Conservation (phyloP, 2,329 filamentous ascomycete species). For the Aschersonia sp. region DNA sequence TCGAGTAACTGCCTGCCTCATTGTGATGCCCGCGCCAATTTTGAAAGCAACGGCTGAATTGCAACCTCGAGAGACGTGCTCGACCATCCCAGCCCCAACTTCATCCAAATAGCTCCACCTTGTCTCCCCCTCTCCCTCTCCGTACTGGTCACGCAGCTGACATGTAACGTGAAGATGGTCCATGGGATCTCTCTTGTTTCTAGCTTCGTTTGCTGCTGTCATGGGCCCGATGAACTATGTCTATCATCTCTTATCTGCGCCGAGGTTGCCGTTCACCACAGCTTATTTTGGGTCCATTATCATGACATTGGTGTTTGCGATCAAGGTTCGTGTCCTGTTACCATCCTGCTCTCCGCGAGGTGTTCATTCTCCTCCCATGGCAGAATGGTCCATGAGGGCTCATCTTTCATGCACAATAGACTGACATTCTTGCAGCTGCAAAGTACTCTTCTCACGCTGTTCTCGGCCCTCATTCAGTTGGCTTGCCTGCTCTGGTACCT, state of each 20-base stretch:
- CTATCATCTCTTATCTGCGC: slow-evolving; percentile 69
- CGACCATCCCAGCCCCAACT: too few relatives aligned
- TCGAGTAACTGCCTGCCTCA: too few relatives aligned
- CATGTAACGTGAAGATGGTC: slow-evolving; percentile 57
- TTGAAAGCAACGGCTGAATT: too few relatives aligned
- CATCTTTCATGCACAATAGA: not conserved
- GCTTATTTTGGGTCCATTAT: slow-evolving; percentile 90
- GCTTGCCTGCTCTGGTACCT: slow-evolving; percentile 82
- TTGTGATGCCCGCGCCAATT: too few relatives aligned
- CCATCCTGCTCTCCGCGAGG: not conserved
- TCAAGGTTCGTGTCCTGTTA: slow-evolving; percentile 56
- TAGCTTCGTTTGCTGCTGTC: slow-evolving; percentile 83
- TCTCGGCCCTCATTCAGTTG: slow-evolving; percentile 73
- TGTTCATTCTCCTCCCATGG: too few relatives aligned
- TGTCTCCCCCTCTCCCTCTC: too few relatives aligned
- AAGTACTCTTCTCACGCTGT: slow-evolving; percentile 69
- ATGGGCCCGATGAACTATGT: slow-evolving; percentile 81
- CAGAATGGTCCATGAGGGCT: not conserved
- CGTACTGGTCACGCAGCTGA: slow-evolving; percentile 10
- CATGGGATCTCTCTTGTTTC: slow-evolving; percentile 77
- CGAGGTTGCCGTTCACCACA: slow-evolving; percentile 80
- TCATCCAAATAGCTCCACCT: too few relatives aligned
- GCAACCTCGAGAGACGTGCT: too few relatives aligned
- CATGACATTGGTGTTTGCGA: slow-evolving; percentile 79
- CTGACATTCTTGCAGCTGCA: slow-evolving; percentile 45